Evolutionary conservation across 2,329 filamentous ascomycete species (phyloP).

Genomic region (Didymella exigua): DNA sequence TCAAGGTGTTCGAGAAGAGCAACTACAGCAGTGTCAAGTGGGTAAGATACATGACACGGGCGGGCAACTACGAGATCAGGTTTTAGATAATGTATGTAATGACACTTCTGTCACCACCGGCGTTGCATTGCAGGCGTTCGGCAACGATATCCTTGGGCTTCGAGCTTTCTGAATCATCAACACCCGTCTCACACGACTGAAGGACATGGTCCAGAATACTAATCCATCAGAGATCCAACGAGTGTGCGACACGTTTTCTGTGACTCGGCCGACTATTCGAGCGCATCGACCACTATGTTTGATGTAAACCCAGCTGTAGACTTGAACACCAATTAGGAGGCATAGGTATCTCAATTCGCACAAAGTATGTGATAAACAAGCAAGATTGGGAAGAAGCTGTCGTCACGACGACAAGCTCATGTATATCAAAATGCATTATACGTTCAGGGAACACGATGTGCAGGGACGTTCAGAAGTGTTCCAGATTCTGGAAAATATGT

Average conservation of each 20-base stretch:
- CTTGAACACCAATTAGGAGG: neutral
- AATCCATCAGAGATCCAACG: neutral
- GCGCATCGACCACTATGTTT: neutral
- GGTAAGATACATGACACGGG: conserved; percentile 98
- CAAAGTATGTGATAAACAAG: neutral
- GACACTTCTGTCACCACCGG: neutral
- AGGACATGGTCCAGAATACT: neutral
- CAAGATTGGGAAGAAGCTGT: neutral
- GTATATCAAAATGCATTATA: neutral
- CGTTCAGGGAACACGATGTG: neutral
- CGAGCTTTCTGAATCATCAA: neutral
- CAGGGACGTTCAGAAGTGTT: neutral
- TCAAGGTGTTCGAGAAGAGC: conserved; percentile 99
- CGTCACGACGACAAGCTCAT: neutral
- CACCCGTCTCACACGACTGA: neutral
- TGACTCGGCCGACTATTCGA: neutral
- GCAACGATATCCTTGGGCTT: conserved; percentile 11
- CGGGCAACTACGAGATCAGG: conserved; percentile 91
- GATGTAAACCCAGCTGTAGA: neutral
- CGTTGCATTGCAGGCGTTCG: conserved; percentile 19
- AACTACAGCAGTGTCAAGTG: conserved; percentile 99
- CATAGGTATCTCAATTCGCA: neutral
- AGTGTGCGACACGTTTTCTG: neutral
- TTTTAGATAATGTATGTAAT: conserved; percentile 8
- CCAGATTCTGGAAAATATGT: conserved; percentile 6